phyloP scores from a whole-genome alignment of 306 rosid genomes.

The Prunus mume region DNA sequence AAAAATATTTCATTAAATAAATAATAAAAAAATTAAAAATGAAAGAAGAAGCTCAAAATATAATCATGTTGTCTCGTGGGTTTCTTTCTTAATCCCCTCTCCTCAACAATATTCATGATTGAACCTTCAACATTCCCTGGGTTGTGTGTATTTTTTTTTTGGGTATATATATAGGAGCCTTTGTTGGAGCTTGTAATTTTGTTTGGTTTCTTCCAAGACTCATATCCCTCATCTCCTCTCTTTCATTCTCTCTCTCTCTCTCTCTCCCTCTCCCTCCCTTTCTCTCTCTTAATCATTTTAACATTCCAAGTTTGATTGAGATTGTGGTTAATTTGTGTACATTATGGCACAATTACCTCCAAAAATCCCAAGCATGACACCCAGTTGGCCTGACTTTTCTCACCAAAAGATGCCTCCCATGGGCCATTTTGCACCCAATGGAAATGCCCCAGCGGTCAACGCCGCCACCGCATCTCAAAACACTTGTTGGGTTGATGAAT shows the following conservation, averaged over 20 bases:
- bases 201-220: not conserved
- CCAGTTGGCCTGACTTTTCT: constrained; percentile 66
- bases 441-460: not conserved
- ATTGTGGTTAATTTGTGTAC: not conserved
- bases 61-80: not conserved
- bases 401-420: constrained; percentile 42
- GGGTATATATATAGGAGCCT: not conserved
- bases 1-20: not conserved
- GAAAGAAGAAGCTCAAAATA: not conserved
- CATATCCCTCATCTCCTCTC: not conserved
- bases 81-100: not conserved
- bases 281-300: not conserved
- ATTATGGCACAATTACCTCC: constrained; percentile 94
- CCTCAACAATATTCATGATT: not conserved
- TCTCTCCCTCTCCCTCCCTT: not conserved
- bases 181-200: not conserved
- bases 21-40: not conserved
- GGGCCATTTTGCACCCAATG: constrained; percentile 29
- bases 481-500: constrained; percentile 89
- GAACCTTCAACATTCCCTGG: not conserved
- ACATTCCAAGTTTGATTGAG: not conserved
- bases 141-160: not conserved
- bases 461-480: constrained; percentile 21
- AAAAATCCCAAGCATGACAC: constrained; percentile 69
- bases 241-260: not conserved